Evolutionary conservation across 1,284 basidiomycete genomes (phyloP).

Genomic region (Ustilago cynodontis): DNA sequence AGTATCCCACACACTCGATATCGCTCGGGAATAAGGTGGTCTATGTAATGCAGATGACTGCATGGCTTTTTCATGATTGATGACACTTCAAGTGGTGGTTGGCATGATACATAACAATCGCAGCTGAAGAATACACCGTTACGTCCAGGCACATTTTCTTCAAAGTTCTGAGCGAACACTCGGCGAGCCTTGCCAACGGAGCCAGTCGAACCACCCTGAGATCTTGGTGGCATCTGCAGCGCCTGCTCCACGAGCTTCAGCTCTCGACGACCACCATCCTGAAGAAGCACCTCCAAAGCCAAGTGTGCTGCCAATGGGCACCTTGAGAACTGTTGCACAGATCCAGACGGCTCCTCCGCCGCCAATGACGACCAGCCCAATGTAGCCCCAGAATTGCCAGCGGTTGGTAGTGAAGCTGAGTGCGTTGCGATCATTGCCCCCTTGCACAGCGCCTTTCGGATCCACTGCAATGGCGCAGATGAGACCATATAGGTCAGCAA

Average conservation of each 20-base stretch:
- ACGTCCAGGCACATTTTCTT: neutral
- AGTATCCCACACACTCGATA: neutral
- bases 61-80: constrained; percentile 7
- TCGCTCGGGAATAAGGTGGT: neutral
- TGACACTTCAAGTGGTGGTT: neutral
- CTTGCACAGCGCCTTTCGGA: constrained; percentile 62
- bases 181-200: constrained; percentile 46
- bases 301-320: constrained; percentile 45
- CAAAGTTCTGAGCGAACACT: constrained; percentile 31
- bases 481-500: constrained; percentile 88
- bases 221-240: constrained; percentile 30
- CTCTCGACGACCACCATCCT: constrained; percentile 34
- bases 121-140: neutral
- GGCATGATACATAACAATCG: neutral
- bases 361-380: constrained; percentile 44
- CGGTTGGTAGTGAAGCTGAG: constrained; percentile 49
- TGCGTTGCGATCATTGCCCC: constrained; percentile 46
- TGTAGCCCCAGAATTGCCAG: constrained; percentile 51
- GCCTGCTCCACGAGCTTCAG: constrained; percentile 21
- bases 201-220: constrained; percentile 48
- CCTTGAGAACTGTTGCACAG: constrained; percentile 44
- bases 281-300: constrained; percentile 31
- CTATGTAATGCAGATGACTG: constrained; percentile 9
- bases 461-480: constrained; percentile 80
- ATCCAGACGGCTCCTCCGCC: constrained; percentile 49